These are phyloP conservation scores for Vigna nakashimae DNA, from an alignment of 306 rosid genomes.

Conservation along the genomic window DNA sequence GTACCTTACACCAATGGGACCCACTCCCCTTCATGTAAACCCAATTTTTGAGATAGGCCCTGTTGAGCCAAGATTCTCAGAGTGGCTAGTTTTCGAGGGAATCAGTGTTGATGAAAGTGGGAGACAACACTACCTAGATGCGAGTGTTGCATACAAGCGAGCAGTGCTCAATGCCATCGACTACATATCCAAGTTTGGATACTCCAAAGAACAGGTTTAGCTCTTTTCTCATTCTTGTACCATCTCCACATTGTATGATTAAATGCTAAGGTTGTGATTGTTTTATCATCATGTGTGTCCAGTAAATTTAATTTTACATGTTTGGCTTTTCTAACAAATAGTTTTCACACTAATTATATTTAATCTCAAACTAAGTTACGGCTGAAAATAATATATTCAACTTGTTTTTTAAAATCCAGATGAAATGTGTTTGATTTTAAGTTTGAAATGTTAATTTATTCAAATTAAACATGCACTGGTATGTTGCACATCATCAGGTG, in stretches of 20 bases:
- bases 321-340: too few species aligned
- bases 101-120: slow-evolving; percentile 86
- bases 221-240: background rate
- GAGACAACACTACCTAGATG: slow-evolving; percentile 84
- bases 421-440: background rate
- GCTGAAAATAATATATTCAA: background rate
- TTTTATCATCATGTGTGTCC: background rate
- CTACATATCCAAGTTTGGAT: slow-evolving; percentile 79
- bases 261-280: slow-evolving; percentile 1
- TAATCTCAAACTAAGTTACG: background rate
- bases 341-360: background rate
- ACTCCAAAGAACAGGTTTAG: slow-evolving; percentile 84
- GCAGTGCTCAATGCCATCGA: slow-evolving; percentile 84
- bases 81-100: slow-evolving; percentile 91
- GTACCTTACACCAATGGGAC: slow-evolving; percentile 98
- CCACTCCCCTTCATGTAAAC: slow-evolving; percentile 82
- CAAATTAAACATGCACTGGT: background rate
- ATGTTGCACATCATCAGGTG: slow-evolving; percentile 52
- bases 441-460: background rate
- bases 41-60: slow-evolving; percentile 95
- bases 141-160: slow-evolving; percentile 80
- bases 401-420: background rate
- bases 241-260: background rate
- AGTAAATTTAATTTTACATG: too few species aligned
- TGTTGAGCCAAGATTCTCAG: slow-evolving; percentile 91